A percentile compares a stretch with the other conserved stretches of the same genome.
Evolutionary conservation across 257 asterid genomes (phyloP).

Genomic region (Lycium ferocissimum): DNA sequence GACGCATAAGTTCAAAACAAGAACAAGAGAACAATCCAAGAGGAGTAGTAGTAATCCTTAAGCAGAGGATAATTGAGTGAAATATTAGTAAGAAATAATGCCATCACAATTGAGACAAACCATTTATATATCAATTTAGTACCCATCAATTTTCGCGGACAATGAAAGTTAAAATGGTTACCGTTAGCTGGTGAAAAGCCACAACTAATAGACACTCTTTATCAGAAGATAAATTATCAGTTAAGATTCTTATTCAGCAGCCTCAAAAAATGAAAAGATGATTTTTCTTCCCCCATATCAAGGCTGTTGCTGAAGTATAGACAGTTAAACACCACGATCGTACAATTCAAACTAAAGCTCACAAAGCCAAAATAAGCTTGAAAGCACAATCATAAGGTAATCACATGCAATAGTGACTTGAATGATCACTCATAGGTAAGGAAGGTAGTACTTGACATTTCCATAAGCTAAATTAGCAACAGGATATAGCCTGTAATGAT

Average conservation of each 20-base stretch:
- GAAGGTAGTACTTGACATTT: constrained; percentile 3
- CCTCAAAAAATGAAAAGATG: constrained; percentile 3
- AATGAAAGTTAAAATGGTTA: not conserved
- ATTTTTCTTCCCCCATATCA: not conserved
- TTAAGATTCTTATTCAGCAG: constrained; percentile 7
- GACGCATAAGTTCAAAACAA: not conserved
- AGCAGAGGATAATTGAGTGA: not conserved
- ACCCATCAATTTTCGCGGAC: not conserved
- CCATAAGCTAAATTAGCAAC: not conserved
- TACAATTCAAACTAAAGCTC: not conserved
- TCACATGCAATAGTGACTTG: not conserved
- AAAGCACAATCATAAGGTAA: not conserved
- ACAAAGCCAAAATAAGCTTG: constrained; percentile 17
- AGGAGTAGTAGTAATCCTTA: not conserved
- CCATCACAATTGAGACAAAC: constrained; percentile 6
- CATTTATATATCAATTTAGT: not conserved
- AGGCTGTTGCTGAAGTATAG: not conserved
- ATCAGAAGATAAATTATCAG: not conserved
- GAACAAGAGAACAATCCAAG: not conserved
- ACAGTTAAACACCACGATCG: not conserved
- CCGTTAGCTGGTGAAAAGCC: not conserved
- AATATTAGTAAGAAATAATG: not conserved
- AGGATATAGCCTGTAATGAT: not conserved
- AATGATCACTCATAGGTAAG: not conserved
- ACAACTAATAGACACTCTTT: not conserved